phyloP scores from a whole-genome alignment of 2,329 filamentous ascomycete species.

The Xylariales sp. region DNA sequence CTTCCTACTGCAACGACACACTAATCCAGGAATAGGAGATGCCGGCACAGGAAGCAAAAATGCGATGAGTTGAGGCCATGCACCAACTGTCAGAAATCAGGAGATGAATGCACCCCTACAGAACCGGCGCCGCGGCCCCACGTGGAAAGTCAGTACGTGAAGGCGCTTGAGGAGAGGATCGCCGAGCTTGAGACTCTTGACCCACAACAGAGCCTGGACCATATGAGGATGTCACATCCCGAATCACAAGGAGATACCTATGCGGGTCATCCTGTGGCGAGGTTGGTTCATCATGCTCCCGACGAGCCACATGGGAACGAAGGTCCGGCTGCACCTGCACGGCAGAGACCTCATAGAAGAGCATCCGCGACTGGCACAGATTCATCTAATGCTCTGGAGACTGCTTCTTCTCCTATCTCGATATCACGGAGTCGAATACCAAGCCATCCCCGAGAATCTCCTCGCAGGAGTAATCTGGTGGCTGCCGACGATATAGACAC shows the following conservation, averaged over 20 bases:
- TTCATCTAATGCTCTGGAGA: background rate
- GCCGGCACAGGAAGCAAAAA: conserved; percentile 9
- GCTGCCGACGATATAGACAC: background rate
- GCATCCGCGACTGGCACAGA: background rate
- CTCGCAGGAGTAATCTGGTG: background rate
- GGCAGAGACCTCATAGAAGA: too few relatives aligned
- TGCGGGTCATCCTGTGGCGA: background rate
- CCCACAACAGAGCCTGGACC: conserved; percentile 4
- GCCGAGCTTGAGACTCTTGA: conserved; percentile 7
- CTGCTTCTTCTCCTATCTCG: background rate
- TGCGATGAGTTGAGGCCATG: conserved; percentile 11
- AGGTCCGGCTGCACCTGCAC: background rate
- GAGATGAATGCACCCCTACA: conserved; percentile 9
- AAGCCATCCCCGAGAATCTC: background rate
- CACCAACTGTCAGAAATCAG: conserved; percentile 11
- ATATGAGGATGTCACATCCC: background rate
- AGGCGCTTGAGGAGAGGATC: conserved; percentile 1
- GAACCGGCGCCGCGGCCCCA: conserved; percentile 2
- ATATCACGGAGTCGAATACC: background rate
- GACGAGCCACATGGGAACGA: background rate
- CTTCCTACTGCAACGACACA: background rate
- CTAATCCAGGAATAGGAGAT: conserved; percentile 3
- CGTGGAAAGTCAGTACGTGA: conserved; percentile 6
- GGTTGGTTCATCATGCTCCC: background rate
- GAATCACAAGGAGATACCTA: background rate